Conservation (phyloP, 108 stramenopile species). For the Skeletonema costatum region DNA sequence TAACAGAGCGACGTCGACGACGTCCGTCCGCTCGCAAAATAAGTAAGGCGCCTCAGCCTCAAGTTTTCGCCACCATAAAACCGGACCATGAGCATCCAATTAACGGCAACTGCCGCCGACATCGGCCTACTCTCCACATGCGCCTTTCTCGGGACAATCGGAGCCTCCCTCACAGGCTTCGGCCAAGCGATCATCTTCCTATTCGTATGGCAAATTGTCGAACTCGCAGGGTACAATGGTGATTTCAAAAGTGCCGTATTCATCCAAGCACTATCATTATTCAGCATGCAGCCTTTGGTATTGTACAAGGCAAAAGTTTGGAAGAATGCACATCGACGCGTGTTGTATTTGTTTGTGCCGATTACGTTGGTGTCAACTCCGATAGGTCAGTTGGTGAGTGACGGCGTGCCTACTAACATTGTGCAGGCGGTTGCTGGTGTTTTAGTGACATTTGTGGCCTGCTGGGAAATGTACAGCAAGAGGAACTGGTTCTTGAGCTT, state of each 20-base stretch:
- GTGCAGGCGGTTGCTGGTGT: constrained; percentile 25
- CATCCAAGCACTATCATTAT: constrained; percentile 44
- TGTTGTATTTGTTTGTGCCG: constrained; percentile 35
- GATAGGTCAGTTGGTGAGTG: constrained; percentile 34
- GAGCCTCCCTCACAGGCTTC: constrained; percentile 46
- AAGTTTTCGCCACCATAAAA: too few species aligned
- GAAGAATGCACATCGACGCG: constrained; percentile 15
- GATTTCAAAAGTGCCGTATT: constrained; percentile 50
- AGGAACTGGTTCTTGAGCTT: constrained; percentile 5
- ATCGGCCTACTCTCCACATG: constrained; percentile 6
- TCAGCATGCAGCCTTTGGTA: constrained; percentile 39
- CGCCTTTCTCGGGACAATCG: constrained; percentile 42
- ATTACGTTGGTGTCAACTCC: constrained; percentile 45
- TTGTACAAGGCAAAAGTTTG: constrained; percentile 10
- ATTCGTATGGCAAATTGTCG: constrained; percentile 36
- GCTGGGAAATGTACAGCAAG: constrained; percentile 15
- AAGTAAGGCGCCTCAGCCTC: too few species aligned
- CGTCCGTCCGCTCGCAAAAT: too few species aligned
- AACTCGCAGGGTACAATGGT: constrained; percentile 34
- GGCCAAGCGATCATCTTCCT: too few species aligned
- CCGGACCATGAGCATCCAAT: too few species aligned
- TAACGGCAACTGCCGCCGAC: not conserved
- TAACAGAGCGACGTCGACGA: too few species aligned
- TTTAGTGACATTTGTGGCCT: constrained; percentile 25
- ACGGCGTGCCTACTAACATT: constrained; percentile 1